Base-by-base conservation (phyloP, 2,329 filamentous ascomycete genomes). In the Aspergillus amoenus region DNA sequence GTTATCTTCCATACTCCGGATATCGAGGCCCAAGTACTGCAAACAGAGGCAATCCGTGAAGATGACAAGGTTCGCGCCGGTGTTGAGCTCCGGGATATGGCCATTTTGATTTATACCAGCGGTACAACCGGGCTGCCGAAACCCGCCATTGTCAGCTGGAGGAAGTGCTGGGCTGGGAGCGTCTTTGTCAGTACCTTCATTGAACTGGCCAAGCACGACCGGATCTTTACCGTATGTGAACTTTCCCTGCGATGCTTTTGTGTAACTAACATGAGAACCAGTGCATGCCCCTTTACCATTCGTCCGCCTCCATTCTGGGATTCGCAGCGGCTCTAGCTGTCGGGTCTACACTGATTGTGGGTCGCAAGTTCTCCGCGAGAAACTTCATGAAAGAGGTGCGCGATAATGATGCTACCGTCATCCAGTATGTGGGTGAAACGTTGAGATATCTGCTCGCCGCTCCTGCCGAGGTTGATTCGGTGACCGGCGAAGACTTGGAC, bases 221-320 rank as follows among this genome's bases (percentile, higher is more conserved):
- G 88, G 34, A 86, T 91, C 68, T 93, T 91, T 69, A 93, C 90
- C 12, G 87, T 88, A 80, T 69, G 79, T 22, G 8, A 12, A 4
- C 22, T 24, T 18, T 17, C 24, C 13, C 17, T 12, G 18, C 11
- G 37, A 3, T 24, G 17, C 4, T 32, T 21, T 34, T 6, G 12
- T 22, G 46, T 43, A 24, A 42, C 61, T 64, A 34, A 63, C 30
- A 27, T 43, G 13, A 48, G 5, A 21, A 34, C 59, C 37, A 90
- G 87, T 88, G 88, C 56, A 95, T 96, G 90, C 92, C 92, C 0
- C 80, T 96, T 6, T 96, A 96, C 70, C 92, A 96, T 76, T 88
- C 88, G 41, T 91, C 91, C 0, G 92, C 89, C 12, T 78, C 84
- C 4, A 65, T 94, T 6, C 80, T 96, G 43, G 90, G 88, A 22